Evolutionary conservation across 139 green algal species (phyloP).

Genomic region (Nannochloris sp.): DNA sequence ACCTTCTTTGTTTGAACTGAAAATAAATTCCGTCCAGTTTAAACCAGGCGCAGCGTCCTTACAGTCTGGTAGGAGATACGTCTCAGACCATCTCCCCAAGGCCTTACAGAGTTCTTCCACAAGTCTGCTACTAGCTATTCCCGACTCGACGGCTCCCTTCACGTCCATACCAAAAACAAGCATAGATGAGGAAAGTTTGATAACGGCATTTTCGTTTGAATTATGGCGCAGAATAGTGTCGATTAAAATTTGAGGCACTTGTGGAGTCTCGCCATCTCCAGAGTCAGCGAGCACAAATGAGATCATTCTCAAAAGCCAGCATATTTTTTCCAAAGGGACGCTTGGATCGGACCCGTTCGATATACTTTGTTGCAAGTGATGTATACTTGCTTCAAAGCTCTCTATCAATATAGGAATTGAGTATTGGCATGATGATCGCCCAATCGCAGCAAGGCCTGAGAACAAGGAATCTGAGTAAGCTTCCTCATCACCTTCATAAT

Average conservation of each 20-base stretch:
- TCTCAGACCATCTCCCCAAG: conserved; percentile 69
- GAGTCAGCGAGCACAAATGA: conserved; percentile 68
- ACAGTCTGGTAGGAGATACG: conserved; percentile 64
- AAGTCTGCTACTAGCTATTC: conserved; percentile 56
- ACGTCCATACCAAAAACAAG: conserved; percentile 26
- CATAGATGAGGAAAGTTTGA: background rate
- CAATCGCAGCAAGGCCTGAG: conserved; percentile 44
- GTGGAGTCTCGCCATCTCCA: conserved; percentile 66
- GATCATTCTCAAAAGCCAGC: conserved; percentile 57
- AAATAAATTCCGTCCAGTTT: background rate
- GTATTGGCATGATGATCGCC: conserved; percentile 28
- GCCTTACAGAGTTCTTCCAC: conserved; percentile 59
- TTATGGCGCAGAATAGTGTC: conserved; percentile 13
- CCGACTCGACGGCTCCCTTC: conserved; percentile 16
- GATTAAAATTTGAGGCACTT: conserved; percentile 52
- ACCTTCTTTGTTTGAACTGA: background rate
- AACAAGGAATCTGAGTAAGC: conserved; percentile 51
- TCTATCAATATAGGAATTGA: conserved; percentile 40
- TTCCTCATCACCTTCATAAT: conserved; percentile 44
- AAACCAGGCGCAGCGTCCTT: conserved; percentile 29
- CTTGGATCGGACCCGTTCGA: conserved; percentile 28
- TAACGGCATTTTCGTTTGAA: background rate
- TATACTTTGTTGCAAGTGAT: conserved; percentile 20
- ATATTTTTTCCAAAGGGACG: conserved; percentile 65
- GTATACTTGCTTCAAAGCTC: conserved; percentile 18